Evolutionary conservation across 1,284 basidiomycete genomes (phyloP).

Genomic region (Pisolithus thermaeus): DNA sequence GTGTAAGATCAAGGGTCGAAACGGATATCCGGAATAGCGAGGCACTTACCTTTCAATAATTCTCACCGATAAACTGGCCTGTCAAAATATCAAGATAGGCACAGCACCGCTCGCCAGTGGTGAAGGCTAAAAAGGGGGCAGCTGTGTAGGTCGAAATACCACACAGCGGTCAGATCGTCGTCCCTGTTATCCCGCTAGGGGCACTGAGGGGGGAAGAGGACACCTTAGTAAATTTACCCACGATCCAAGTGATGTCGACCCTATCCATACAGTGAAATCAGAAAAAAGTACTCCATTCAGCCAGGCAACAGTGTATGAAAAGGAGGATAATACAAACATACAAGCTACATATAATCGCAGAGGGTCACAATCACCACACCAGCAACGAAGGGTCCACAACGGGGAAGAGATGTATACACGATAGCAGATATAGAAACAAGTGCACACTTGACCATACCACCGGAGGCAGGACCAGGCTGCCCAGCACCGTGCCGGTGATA

Average conservation of each 20-base stretch:
- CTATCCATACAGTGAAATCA: background rate
- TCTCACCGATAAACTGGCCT: background rate
- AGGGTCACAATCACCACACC: background rate
- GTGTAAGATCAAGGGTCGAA: background rate
- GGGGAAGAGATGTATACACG: background rate
- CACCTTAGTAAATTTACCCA: background rate
- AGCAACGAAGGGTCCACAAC: background rate
- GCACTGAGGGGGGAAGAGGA: background rate
- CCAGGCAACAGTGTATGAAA: background rate
- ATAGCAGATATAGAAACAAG: background rate
- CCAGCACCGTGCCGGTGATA: background rate
- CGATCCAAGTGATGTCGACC: background rate
- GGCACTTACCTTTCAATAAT: background rate
- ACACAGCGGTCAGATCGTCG: no score
- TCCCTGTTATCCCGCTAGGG: no score
- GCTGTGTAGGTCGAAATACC: no score
- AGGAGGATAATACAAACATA: background rate
- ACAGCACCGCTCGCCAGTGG: background rate
- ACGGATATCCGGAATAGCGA: background rate
- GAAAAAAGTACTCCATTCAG: background rate
- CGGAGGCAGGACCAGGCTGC: background rate
- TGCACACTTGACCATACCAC: background rate
- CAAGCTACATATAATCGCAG: constrained; percentile 1
- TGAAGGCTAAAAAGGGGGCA: no score
- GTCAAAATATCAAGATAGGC: background rate